These are phyloP conservation scores for Cytauxzoon felis DNA, from an alignment of 169 alveolate genomes.

Conservation along the genomic window DNA sequence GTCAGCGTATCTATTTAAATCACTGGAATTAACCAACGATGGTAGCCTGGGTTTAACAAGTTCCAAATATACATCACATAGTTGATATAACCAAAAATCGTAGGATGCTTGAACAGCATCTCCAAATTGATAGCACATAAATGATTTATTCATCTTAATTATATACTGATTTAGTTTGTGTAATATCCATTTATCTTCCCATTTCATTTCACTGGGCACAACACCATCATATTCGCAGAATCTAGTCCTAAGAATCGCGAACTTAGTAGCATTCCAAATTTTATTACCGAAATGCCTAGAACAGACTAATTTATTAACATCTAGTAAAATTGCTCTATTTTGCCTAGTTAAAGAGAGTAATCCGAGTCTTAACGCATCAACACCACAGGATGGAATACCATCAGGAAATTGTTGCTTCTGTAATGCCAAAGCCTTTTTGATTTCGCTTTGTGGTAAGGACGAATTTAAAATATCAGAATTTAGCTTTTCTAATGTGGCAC, in stretches of 20 bases:
- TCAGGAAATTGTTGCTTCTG: slow-evolving; percentile 95
- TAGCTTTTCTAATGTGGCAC: slow-evolving; percentile 87
- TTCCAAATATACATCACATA: slow-evolving; percentile 97
- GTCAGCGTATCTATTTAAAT: neutral
- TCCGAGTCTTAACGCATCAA: slow-evolving; percentile 98
- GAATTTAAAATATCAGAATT: slow-evolving; percentile 86
- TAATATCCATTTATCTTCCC: slow-evolving; percentile 95
- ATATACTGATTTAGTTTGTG: slow-evolving; percentile 81
- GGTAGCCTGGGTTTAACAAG: slow-evolving; percentile 82
- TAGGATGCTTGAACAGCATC: slow-evolving; percentile 90
- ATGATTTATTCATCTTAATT: slow-evolving; percentile 70
- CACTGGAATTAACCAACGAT: slow-evolving; percentile 17
- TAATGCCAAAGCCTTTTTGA: slow-evolving; percentile 85
- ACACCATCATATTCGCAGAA: slow-evolving; percentile 43
- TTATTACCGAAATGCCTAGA: slow-evolving; percentile 97
- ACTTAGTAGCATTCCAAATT: slow-evolving; percentile 94
- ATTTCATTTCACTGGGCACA: slow-evolving; percentile 59
- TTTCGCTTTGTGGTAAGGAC: slow-evolving; percentile 87
- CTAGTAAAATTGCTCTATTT: slow-evolving; percentile 93
- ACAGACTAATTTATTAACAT: slow-evolving; percentile 93
- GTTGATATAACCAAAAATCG: slow-evolving; percentile 94
- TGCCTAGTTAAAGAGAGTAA: slow-evolving; percentile 90
- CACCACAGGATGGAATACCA: slow-evolving; percentile 99
- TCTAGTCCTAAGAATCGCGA: slow-evolving; percentile 72
- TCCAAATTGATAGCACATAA: slow-evolving; percentile 89